phyloP scores from a whole-genome alignment of 73 alveolate species.

The Tetrahymena elliotti region DNA sequence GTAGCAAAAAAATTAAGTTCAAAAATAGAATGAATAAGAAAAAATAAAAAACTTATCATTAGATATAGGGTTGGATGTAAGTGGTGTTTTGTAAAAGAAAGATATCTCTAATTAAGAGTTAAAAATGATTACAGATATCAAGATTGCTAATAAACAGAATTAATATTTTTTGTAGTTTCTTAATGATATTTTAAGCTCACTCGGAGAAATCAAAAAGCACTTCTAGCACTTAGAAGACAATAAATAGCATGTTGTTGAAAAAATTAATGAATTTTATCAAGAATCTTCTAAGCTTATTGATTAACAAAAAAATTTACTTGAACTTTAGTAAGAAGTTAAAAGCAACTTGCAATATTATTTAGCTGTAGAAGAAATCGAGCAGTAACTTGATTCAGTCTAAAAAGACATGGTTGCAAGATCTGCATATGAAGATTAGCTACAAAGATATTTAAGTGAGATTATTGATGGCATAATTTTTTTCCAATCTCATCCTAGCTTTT shows the following conservation, averaged over 20 bases:
- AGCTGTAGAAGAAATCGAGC: background rate
- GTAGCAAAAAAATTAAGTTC: background rate
- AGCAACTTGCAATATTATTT: background rate
- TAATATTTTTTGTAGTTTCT: background rate
- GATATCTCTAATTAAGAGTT: background rate
- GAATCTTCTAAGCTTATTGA: background rate
- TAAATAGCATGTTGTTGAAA: background rate
- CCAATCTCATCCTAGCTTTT: background rate
- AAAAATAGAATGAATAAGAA: background rate
- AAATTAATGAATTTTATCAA: background rate
- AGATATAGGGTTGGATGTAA: background rate
- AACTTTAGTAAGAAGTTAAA: background rate
- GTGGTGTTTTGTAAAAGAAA: background rate
- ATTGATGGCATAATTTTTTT: background rate
- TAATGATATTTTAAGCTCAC: background rate
- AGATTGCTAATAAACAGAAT: background rate
- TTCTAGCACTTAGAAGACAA: background rate
- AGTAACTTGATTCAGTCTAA: background rate
- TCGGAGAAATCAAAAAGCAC: background rate
- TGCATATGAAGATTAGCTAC: background rate
- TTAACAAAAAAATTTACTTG: background rate
- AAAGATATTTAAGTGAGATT: background rate
- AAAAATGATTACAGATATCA: background rate
- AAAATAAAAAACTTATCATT: background rate
- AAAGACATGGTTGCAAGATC: background rate